Evolutionary conservation across 2,329 filamentous ascomycete genomes (phyloP).

Genomic region (Neofusicoccum parvum): DNA sequence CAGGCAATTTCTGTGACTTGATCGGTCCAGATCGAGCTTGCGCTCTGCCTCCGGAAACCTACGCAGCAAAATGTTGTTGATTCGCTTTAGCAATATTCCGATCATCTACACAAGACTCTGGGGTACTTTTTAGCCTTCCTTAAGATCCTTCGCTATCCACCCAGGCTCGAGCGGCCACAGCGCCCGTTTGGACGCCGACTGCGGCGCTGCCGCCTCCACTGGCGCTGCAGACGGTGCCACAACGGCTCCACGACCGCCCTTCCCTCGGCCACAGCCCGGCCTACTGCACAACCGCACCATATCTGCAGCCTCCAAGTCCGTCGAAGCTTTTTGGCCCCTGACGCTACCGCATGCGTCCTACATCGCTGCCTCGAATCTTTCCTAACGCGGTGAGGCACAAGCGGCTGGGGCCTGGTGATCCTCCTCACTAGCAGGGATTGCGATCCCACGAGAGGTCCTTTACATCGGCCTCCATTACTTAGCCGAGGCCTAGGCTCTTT

Average conservation of each 20-base stretch:
- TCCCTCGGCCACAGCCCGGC: background rate
- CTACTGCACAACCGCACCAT: background rate
- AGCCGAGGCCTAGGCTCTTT: background rate
- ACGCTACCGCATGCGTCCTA: background rate
- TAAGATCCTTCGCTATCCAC: too few relatives aligned
- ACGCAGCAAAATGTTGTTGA: too few relatives aligned
- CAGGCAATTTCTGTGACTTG: too few relatives aligned
- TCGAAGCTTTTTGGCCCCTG: conserved; percentile 10
- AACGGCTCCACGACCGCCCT: background rate
- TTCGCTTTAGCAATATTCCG: too few relatives aligned
- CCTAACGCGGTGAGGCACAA: background rate
- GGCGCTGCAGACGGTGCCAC: conserved; percentile 5
- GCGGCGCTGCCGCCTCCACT: background rate
- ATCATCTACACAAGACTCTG: too few relatives aligned
- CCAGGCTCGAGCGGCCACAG: too few relatives aligned
- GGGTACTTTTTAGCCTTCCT: too few relatives aligned
- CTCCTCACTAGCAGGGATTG: conserved; percentile 7
- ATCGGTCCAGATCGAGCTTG: too few relatives aligned
- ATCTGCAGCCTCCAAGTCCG: background rate
- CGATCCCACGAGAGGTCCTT: conserved; percentile 10
- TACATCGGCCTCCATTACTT: background rate
- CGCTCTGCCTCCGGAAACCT: too few relatives aligned
- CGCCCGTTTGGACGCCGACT: background rate
- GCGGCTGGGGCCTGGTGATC: conserved; percentile 7
- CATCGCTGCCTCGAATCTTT: background rate